These are phyloP conservation scores for Apiotrichum brassicae DNA, from an alignment of 1,284 basidiomycete species.

Conservation along the genomic window DNA sequence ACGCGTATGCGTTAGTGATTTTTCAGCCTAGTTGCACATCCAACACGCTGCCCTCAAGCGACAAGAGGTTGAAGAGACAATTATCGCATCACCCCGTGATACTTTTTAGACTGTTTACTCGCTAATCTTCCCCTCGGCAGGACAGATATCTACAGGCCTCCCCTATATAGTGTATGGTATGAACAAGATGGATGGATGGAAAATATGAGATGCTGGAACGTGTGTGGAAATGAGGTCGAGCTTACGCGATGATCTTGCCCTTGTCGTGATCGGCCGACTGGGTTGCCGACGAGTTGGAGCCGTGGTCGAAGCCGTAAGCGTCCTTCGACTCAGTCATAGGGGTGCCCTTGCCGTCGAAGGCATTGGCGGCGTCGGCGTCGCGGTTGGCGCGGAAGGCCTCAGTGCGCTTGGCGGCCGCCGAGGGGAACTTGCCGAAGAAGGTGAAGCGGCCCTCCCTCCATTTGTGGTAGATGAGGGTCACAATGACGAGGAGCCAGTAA, in stretches of 20 bases:
- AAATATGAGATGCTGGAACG: no score
- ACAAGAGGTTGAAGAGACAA: no score
- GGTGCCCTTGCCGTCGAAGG: neutral
- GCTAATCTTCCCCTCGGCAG: no score
- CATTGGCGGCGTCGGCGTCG: neutral
- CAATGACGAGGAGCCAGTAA: conserved; percentile 70
- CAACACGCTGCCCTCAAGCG: no score
- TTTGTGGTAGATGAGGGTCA: conserved; percentile 62
- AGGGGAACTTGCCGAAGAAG: conserved; percentile 32
- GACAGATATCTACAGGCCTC: no score
- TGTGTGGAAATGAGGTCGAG: no score
- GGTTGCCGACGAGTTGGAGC: neutral
- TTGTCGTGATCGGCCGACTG: conserved; percentile 1
- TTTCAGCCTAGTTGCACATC: no score
- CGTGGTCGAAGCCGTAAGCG: neutral
- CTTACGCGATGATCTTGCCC: neutral
- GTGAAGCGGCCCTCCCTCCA: conserved; percentile 52
- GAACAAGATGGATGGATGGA: no score
- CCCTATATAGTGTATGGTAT: no score
- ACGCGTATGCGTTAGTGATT: no score
- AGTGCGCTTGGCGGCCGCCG: neutral
- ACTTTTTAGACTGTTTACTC: no score
- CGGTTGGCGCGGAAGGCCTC: neutral
- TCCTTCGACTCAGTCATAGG: neutral
- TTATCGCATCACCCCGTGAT: no score